Evolutionary conservation across 1,139 yeast species (phyloP), one percentile per base, ranked within the genome.

Genomic region (Kodamaea fungicola): DNA sequence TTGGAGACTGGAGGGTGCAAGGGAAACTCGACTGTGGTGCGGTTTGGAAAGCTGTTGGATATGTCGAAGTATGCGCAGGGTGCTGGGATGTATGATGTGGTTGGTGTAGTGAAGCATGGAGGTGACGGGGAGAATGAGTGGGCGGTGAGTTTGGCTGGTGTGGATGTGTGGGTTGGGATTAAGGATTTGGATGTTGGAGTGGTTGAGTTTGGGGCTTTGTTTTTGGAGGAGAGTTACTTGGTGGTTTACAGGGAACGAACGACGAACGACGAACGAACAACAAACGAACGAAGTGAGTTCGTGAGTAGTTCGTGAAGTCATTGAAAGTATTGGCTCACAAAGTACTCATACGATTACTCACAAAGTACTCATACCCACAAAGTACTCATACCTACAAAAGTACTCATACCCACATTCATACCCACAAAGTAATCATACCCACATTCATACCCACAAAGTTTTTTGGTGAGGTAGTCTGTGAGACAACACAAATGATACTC

Each of bases 1-100:
- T 67, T 77, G 41, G 64, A 64, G 26, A 62, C 32, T 2, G 27
- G 60, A 21, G 56, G 45, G 2, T 49, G 52, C 23, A 49, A 57
- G 8, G 63, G 78, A 34, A 83, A 81, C 50, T 78, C 78, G 28
- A 80, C 85, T 0, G 74, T 84, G 23, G 85, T 86, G 2, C 79
- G 74, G 34, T 83, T 77, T 50, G 76, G 83, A 4, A 61, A 71
- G 2, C 60, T 57, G 3, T 50, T 76, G 32, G 73, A 74, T 41
- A 54, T 75, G 63, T 37, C 64, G 0, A 61, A 68, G 0, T 62
- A 49, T 30, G 49, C 46, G 38, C 16, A 42, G 2, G 39, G 29
- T 2, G 50, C 59, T 2, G 33, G 49, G 1, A 45, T 53, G 3
- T 85, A 81, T 55, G 62, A 58, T 34, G 57, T 83, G 10, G 51